Percentiles rank a stretch among this genome's conserved stretches.
These are phyloP conservation scores for Sporobolomyces roseus DNA, from an alignment of 768 basidiomycete genomes.

Conservation along the genomic window DNA sequence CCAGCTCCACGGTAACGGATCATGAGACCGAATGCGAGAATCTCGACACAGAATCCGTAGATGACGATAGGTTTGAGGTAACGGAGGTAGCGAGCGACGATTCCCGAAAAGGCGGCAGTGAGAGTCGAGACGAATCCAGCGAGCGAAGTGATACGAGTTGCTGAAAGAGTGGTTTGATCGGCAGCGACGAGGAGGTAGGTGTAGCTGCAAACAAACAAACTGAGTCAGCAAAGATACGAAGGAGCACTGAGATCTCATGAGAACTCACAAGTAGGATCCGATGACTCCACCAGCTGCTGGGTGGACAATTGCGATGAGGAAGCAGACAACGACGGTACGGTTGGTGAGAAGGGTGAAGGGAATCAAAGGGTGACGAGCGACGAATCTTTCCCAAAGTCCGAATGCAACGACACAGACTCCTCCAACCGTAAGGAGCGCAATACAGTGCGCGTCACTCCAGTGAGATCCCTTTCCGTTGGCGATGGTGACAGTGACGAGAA, in stretches of 20 bases:
- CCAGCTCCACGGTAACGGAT: constrained; percentile 44
- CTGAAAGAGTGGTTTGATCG: constrained; percentile 23
- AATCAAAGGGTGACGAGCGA: constrained; percentile 47
- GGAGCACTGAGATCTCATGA: too few relatives aligned
- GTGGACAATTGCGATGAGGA: constrained; percentile 46
- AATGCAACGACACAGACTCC: constrained; percentile 42
- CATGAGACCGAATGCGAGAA: constrained; percentile 47
- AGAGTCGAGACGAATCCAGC: constrained; percentile 23
- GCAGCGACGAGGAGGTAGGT: constrained; percentile 27
- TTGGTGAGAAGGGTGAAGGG: constrained; percentile 46
- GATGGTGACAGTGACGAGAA: constrained; percentile 47
- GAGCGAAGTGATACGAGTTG: constrained; percentile 29
- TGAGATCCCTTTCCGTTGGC: constrained; percentile 45
- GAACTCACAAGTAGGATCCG: constrained; percentile 32
- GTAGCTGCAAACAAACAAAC: constrained; percentile 17
- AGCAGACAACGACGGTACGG: constrained; percentile 46
- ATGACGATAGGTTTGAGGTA: constrained; percentile 48
- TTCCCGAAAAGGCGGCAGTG: constrained; percentile 15
- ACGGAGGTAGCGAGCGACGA: constrained; percentile 44
- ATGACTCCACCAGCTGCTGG: constrained; percentile 45
- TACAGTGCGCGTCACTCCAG: constrained; percentile 47
- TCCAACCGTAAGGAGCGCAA: constrained; percentile 46
- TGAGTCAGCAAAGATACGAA: too few relatives aligned
- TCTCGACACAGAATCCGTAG: constrained; percentile 44
- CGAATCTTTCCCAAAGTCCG: constrained; percentile 46